phyloP scores from a whole-genome alignment of 2,329 filamentous ascomycete genomes.

The Hypoxylon sp. region DNA sequence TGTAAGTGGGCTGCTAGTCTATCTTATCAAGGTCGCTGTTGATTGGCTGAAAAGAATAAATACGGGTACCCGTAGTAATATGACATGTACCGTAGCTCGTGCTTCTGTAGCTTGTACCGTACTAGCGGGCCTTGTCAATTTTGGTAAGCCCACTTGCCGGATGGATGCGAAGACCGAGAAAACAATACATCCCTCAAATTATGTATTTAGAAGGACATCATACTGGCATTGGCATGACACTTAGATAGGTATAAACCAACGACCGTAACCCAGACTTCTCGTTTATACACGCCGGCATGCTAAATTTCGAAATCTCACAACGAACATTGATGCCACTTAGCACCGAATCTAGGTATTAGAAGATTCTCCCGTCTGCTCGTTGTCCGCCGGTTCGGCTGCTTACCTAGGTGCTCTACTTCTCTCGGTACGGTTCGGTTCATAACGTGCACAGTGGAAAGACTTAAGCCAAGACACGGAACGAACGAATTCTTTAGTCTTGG shows the following conservation, averaged over 20 bases:
- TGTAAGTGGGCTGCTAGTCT: conserved; percentile 12
- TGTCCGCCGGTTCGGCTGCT: conserved; percentile 34
- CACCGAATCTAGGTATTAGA: conserved; percentile 17
- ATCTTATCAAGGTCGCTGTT: conserved; percentile 30
- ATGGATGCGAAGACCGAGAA: conserved; percentile 11
- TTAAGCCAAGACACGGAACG: conserved; percentile 44
- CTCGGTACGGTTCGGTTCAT: conserved; percentile 42
- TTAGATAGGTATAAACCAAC: conserved; percentile 15
- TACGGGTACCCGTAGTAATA: conserved; percentile 3
- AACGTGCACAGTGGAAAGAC: conserved; percentile 38
- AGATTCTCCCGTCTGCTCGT: conserved; percentile 33
- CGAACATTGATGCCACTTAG: conserved; percentile 19
- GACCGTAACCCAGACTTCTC: conserved; percentile 3
- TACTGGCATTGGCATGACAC: too few species aligned
- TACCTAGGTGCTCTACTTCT: conserved; percentile 28
- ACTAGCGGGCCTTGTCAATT: conserved; percentile 17
- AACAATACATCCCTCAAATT: conserved; percentile 22
- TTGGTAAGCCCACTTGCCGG: conserved; percentile 24
- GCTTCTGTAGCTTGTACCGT: conserved; percentile 2
- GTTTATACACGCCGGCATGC: background rate
- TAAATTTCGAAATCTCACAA: conserved; percentile 8
- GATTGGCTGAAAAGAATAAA: conserved; percentile 20
- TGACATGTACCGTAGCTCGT: background rate
- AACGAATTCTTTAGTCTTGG: conserved; percentile 35
- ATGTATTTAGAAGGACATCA: background rate